These are phyloP conservation scores for Penicillium paxilli DNA, from an alignment of 495 filamentous ascomycete species.

Conservation along the genomic window DNA sequence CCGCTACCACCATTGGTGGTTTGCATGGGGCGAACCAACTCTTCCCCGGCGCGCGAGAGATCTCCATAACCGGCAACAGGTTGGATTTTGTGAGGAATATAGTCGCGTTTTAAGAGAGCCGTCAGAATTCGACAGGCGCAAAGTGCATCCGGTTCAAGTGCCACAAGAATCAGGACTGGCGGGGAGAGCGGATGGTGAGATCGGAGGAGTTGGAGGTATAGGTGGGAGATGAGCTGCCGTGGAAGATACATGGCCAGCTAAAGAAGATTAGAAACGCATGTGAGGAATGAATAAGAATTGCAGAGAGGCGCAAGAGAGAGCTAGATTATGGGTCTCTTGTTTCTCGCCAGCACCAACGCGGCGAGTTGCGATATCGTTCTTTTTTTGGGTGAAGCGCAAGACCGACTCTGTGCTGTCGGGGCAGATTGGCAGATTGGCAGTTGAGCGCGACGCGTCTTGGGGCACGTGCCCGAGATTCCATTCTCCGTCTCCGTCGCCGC, in stretches of 20 bases:
- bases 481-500: slow-evolving; percentile 21
- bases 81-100: slow-evolving; percentile 96
- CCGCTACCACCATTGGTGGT: slow-evolving; percentile 75
- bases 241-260: slow-evolving; percentile 84
- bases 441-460: slow-evolving; percentile 27
- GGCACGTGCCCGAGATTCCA: slow-evolving; percentile 27
- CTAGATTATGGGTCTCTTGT: too few relatives aligned
- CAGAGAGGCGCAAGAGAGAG: background rate
- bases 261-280: slow-evolving; percentile 16
- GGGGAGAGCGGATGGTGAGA: slow-evolving; percentile 81
- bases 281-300: slow-evolving; percentile 19
- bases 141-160: slow-evolving; percentile 91
- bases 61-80: slow-evolving; percentile 92
- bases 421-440: too few relatives aligned
- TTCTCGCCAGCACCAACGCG: slow-evolving; percentile 2
- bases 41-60: slow-evolving; percentile 71
- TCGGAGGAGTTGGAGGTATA: slow-evolving; percentile 83
- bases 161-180: slow-evolving; percentile 88
- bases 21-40: slow-evolving; percentile 80
- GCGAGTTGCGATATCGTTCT: slow-evolving; percentile 6
- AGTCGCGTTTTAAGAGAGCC: slow-evolving; percentile 88
- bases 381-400: slow-evolving; percentile 16
- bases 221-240: slow-evolving; percentile 79
- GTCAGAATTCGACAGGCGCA: slow-evolving; percentile 95
- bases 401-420: background rate